These are phyloP conservation scores for Botrytis sinoallii DNA, from an alignment of 2,329 filamentous ascomycete species.

Conservation along the genomic window DNA sequence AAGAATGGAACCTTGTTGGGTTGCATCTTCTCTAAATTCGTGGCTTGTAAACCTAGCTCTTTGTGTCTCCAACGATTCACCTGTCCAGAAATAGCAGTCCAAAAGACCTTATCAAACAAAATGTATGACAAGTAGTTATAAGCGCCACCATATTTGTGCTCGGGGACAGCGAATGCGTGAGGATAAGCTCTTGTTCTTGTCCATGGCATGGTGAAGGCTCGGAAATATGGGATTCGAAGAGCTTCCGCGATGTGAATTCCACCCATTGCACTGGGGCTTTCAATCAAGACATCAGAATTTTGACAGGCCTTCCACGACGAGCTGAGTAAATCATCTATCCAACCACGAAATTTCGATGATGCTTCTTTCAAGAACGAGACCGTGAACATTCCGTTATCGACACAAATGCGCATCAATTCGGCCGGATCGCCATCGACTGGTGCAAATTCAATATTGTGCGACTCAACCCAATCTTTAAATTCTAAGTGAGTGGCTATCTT, in stretches of 20 bases:
- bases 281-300: slow-evolving; percentile 84
- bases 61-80: slow-evolving; percentile 91
- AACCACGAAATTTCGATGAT: slow-evolving; percentile 83
- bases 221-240: slow-evolving; percentile 88
- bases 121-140: slow-evolving; percentile 96
- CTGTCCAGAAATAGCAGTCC: slow-evolving; percentile 87
- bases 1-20: slow-evolving; percentile 97
- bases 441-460: slow-evolving; percentile 91
- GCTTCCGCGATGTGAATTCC: slow-evolving; percentile 97
- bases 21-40: slow-evolving; percentile 85
- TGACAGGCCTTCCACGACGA: slow-evolving; percentile 84
- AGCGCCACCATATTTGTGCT: slow-evolving; percentile 88
- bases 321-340: slow-evolving; percentile 83
- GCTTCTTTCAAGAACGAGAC: slow-evolving; percentile 86
- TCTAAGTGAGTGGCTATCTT: slow-evolving; percentile 90
- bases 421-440: slow-evolving; percentile 86
- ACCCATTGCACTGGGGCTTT: slow-evolving; percentile 94
- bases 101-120: slow-evolving; percentile 95
- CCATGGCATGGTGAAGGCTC: slow-evolving; percentile 99
- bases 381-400: slow-evolving; percentile 97
- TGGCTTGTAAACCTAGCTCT: slow-evolving; percentile 73
- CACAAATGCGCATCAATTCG: slow-evolving; percentile 92
- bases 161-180: slow-evolving; percentile 90
- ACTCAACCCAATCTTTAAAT: slow-evolving; percentile 83
- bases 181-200: slow-evolving; percentile 92